Conservation (phyloP, 2,329 filamentous ascomycete species). For the Cordyceps cicadae region DNA sequence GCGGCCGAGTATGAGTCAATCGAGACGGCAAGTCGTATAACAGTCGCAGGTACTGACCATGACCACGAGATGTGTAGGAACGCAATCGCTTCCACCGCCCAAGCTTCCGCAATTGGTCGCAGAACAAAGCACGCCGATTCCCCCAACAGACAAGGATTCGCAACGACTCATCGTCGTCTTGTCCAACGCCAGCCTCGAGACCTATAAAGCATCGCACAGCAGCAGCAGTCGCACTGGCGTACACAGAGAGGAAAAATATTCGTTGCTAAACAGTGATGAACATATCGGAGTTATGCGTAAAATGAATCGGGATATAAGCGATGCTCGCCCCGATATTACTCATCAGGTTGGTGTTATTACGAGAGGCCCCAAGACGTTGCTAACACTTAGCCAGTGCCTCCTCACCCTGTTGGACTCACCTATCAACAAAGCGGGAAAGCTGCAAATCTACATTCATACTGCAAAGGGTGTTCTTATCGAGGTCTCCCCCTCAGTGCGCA, state of each 20-base stretch:
- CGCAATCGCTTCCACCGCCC: constrained; percentile 89
- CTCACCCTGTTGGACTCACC: constrained; percentile 95
- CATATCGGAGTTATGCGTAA: constrained; percentile 99
- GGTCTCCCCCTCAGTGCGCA: constrained; percentile 95
- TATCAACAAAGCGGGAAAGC: constrained; percentile 94
- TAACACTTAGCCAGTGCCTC: constrained; percentile 59
- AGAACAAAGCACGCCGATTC: constrained; percentile 81
- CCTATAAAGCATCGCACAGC: constrained; percentile 82
- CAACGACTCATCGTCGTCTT: constrained; percentile 90
- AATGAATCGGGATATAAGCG: constrained; percentile 98
- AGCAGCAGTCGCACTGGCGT: constrained; percentile 54
- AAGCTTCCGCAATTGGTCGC: constrained; percentile 85
- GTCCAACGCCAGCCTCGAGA: constrained; percentile 94
- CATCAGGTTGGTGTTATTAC: constrained; percentile 66
- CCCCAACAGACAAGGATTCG: constrained; percentile 79
- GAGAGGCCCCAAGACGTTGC: background rate
- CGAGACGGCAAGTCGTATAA: background rate
- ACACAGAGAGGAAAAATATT: constrained; percentile 87
- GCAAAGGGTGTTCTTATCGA: constrained; percentile 96
- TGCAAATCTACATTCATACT: constrained; percentile 98
- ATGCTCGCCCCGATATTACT: constrained; percentile 94
- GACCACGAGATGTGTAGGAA: constrained; percentile 46
- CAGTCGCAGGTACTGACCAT: background rate
- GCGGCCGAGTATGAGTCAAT: constrained; percentile 32
- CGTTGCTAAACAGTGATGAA: constrained; percentile 95